Evolutionary conservation across 495 filamentous ascomycete species (phyloP).

Genomic region (Bacidia gigantensis): DNA sequence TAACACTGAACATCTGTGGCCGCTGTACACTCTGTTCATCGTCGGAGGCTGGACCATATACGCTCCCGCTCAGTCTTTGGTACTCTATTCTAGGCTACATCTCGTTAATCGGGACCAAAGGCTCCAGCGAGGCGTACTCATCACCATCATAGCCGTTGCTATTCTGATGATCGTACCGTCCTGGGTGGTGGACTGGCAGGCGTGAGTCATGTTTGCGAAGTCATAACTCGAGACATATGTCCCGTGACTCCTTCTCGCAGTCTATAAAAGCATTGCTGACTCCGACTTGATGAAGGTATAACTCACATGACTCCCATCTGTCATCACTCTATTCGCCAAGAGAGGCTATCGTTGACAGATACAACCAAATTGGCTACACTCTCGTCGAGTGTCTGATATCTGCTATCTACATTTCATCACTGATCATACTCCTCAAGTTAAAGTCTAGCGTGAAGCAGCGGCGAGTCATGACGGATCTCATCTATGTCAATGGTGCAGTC

Average conservation of each 20-base stretch:
- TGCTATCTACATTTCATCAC: slow-evolving; percentile 28
- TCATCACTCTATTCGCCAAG: slow-evolving; percentile 20
- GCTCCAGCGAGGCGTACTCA: slow-evolving; percentile 21
- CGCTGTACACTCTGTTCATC: slow-evolving; percentile 17
- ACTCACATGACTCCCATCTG: slow-evolving; percentile 1
- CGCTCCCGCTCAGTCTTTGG: slow-evolving; percentile 23
- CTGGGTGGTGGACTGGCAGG: slow-evolving; percentile 15
- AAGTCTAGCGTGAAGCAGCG: slow-evolving; percentile 21
- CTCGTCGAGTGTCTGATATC: slow-evolving; percentile 27
- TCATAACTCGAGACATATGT: too few relatives aligned
- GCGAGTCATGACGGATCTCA: slow-evolving; percentile 27
- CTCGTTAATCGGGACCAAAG: slow-evolving; percentile 19
- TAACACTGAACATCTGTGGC: slow-evolving; percentile 9
- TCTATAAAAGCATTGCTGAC: too few relatives aligned
- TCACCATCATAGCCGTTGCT: slow-evolving; percentile 22
- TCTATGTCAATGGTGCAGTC: slow-evolving; percentile 35
- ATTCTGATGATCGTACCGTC: slow-evolving; percentile 25
- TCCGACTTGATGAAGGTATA: too few relatives aligned
- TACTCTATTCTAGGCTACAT: slow-evolving; percentile 31
- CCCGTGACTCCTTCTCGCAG: too few relatives aligned
- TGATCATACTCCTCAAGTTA: slow-evolving; percentile 24
- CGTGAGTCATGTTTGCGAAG: too few relatives aligned
- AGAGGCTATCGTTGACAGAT: slow-evolving; percentile 29
- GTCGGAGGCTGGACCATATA: slow-evolving; percentile 24
- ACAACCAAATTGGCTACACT: slow-evolving; percentile 28